Base-by-base conservation (phyloP, 2,329 filamentous ascomycete species). In the Neofusicoccum parvum region DNA sequence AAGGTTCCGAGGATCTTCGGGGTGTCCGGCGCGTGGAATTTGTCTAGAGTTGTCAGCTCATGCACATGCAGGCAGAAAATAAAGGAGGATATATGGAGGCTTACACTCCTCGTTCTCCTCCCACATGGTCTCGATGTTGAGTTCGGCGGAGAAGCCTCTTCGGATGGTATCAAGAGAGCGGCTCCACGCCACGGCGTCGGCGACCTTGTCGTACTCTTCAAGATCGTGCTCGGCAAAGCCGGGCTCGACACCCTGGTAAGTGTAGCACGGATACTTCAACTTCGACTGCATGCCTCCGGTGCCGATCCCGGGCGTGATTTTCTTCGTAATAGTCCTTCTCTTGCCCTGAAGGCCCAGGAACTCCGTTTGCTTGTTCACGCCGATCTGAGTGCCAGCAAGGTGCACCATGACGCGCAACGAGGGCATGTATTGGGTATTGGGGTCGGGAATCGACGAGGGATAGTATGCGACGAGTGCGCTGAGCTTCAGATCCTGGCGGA, bases 141-240 rank as follows among this genome's bases (percentile, higher is more conserved):
- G 76, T 66, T 82, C 80, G 15, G 80, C 74, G 15, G 78, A 74
- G 71, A 92, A 91, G 0, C 86, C 89, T 67, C 82, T 83, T 46
- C 88, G 81, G 41, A 91, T 80, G 0, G 82, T 77, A 1, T 81
- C 80, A 65, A 94, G 72, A 41, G 86, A 88, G 7, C 91, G 82
- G n/a, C 83, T 86, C 84, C 88, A 92, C 0, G 90, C 89, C 20
- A 92, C 72, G n/a, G 85, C 83, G 1, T 89, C 86, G 0, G 85
- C 84, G 3, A 90, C 80, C 10, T 83, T 80, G 68, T 92, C 85
- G 70, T 87, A 92, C 69, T 90, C 86, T 2, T 90, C 87, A 37
- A 91, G 74, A 65, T 92, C 87, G 20, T 84, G 82, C 75, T 93
- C 90, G 0, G 90, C 90, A 68, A 94, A 93, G 0, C 91, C 91